phyloP scores from a whole-genome alignment of 2,329 filamentous ascomycete genomes.

The Emericellopsis atlantica region DNA sequence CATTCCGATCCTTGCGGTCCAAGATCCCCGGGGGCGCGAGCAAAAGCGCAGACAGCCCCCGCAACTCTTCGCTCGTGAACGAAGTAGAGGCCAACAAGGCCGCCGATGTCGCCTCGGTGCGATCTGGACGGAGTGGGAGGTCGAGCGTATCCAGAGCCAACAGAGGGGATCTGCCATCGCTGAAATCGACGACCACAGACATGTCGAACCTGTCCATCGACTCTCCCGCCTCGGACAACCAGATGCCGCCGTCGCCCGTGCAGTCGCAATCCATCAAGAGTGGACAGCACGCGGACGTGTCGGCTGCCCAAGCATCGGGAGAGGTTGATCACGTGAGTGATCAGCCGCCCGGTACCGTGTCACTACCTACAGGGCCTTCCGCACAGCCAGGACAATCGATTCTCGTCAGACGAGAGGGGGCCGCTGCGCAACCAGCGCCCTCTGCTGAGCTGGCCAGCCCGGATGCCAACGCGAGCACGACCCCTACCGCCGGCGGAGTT shows the following conservation, averaged over 20 bases:
- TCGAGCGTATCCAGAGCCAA: constrained; percentile 31
- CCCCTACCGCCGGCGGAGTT: constrained; percentile 26
- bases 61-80: constrained; percentile 41
- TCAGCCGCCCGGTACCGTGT: constrained; percentile 60
- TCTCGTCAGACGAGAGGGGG: constrained; percentile 66
- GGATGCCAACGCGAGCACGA: constrained; percentile 23
- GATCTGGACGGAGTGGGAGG: constrained; percentile 51
- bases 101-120: constrained; percentile 61
- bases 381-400: constrained; percentile 81
- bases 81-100: constrained; percentile 27
- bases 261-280: constrained; percentile 61
- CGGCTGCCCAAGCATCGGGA: constrained; percentile 69
- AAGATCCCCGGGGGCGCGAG: constrained; percentile 65
- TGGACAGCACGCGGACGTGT: constrained; percentile 60
- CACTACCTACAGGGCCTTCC: constrained; percentile 41
- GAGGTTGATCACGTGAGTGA: constrained; percentile 95
- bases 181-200: constrained; percentile 27
- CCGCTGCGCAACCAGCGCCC: constrained; percentile 45
- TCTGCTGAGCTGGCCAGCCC: constrained; percentile 26
- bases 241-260: constrained; percentile 75
- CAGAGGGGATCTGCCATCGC: constrained; percentile 28
- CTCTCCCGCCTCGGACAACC: constrained; percentile 28
- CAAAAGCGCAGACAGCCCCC: constrained; percentile 63
- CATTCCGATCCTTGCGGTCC: constrained; percentile 71
- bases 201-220: constrained; percentile 20